Evolutionary conservation across 2,329 filamentous ascomycete species (phyloP).

Genomic region (Fusarium transvaalense): DNA sequence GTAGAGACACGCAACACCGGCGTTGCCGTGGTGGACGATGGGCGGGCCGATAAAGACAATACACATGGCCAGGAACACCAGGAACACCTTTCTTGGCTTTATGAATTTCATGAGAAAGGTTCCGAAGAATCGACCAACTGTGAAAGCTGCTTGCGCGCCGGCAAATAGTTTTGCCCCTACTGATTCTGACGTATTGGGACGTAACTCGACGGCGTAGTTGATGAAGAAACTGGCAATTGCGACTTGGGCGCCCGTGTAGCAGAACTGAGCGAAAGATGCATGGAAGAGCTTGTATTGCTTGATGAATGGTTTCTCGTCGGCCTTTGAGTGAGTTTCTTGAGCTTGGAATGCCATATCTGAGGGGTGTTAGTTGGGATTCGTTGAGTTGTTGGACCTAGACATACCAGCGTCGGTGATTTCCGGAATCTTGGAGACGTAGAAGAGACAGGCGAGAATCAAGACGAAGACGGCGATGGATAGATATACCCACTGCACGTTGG

Average conservation of each 20-base stretch:
- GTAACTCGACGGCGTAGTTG: conserved; percentile 76
- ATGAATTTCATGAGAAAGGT: conserved; percentile 74
- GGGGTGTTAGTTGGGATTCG: conserved; percentile 9
- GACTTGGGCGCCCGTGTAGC: conserved; percentile 80
- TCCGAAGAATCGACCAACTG: conserved; percentile 78
- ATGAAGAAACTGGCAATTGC: conserved; percentile 77
- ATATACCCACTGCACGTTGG: conserved; percentile 82
- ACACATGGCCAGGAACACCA: conserved; percentile 72
- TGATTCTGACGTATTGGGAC: conserved; percentile 62
- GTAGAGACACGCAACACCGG: conserved; percentile 72
- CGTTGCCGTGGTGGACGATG: conserved; percentile 61
- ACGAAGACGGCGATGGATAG: conserved; percentile 80
- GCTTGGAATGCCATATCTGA: conserved; percentile 75
- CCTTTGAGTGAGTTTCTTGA: conserved; percentile 64
- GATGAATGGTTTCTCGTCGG: conserved; percentile 71
- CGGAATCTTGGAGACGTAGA: conserved; percentile 75
- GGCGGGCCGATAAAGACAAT: conserved; percentile 71
- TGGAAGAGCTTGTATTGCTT: conserved; percentile 83
- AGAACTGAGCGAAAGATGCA: conserved; percentile 81
- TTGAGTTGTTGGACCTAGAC: conserved; percentile 4
- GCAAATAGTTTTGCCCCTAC: conserved; percentile 76
- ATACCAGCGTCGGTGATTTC: conserved; percentile 71
- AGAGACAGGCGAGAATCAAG: conserved; percentile 72
- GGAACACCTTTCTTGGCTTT: conserved; percentile 75
- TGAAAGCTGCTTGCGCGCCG: conserved; percentile 79